phyloP scores from a whole-genome alignment of 2,329 filamentous ascomycete genomes.

The Curvularia eragrostidis region DNA sequence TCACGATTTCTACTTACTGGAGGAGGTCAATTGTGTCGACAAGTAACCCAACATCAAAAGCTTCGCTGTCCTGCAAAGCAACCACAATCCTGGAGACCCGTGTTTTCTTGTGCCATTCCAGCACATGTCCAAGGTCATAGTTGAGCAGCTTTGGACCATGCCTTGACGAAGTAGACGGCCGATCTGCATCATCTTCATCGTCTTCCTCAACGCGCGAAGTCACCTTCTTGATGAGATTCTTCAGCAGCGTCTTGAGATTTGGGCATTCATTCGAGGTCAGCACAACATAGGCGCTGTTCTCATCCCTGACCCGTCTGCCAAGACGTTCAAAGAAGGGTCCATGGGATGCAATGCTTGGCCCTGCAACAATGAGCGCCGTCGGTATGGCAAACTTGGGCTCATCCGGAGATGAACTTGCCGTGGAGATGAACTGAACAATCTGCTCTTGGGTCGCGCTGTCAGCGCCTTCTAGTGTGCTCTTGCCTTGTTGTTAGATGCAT shows the following conservation, averaged over 20 bases:
- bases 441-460: slow-evolving; percentile 50
- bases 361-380: slow-evolving; percentile 76
- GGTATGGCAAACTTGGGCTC: slow-evolving; percentile 61
- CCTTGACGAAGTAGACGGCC: slow-evolving; percentile 23
- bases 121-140: slow-evolving; percentile 77
- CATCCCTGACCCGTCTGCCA: slow-evolving; percentile 52
- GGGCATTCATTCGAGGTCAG: slow-evolving; percentile 74
- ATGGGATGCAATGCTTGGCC: slow-evolving; percentile 79
- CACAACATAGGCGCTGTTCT: slow-evolving; percentile 65
- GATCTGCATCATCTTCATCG: slow-evolving; percentile 51
- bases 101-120: slow-evolving; percentile 64
- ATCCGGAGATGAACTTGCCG: slow-evolving; percentile 27
- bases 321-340: slow-evolving; percentile 76
- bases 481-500: slow-evolving; percentile 18
- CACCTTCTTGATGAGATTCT: slow-evolving; percentile 73
- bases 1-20: slow-evolving; percentile 57
- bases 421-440: slow-evolving; percentile 50
- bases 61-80: slow-evolving; percentile 81
- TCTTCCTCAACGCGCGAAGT: slow-evolving; percentile 65
- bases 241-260: slow-evolving; percentile 75
- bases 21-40: slow-evolving; percentile 74
- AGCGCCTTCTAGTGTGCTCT: slow-evolving; percentile 50
- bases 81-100: slow-evolving; percentile 68
- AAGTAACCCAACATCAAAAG: slow-evolving; percentile 75
- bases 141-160: slow-evolving; percentile 72